phyloP scores from a whole-genome alignment of 305 asterid species.

The Ilex paraguariensis region DNA sequence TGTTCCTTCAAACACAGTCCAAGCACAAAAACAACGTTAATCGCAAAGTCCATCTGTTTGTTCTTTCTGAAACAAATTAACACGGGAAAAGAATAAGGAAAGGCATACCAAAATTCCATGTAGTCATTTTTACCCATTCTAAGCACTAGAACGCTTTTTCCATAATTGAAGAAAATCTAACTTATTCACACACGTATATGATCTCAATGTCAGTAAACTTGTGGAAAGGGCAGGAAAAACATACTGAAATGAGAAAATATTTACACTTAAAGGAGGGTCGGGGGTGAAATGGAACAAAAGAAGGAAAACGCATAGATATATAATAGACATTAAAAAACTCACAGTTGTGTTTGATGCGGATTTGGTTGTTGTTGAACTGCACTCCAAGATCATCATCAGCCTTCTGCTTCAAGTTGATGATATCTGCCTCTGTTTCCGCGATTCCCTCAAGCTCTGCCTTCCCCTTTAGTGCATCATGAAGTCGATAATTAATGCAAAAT shows the following conservation, averaged over 20 bases:
- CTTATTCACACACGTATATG: no score
- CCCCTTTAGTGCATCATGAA: conserved; percentile 35
- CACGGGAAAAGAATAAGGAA: background rate
- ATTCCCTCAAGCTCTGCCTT: conserved; percentile 67
- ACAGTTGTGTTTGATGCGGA: conserved; percentile 18
- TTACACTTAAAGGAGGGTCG: no score
- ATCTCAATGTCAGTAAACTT: no score
- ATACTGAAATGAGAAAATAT: no score
- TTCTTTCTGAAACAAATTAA: conserved; percentile 29
- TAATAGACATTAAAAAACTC: no score
- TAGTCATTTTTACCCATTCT: background rate
- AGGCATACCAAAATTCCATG: background rate
- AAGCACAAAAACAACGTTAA: no score
- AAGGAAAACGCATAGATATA: no score
- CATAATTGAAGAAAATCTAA: no score
- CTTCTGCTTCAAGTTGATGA: conserved; percentile 47
- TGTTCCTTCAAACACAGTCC: no score
- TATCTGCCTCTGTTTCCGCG: conserved; percentile 57
- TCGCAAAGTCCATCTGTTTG: background rate
- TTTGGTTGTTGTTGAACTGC: conserved; percentile 42
- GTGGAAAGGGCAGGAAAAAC: no score
- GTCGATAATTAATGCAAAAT: conserved; percentile 21
- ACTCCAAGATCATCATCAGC: conserved; percentile 63
- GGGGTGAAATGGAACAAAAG: no score
- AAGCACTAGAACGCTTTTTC: conserved; percentile 2